A percentile compares a stretch with the other conserved stretches of the same genome.
Evolutionary conservation across 495 filamentous ascomycete species (phyloP).

Genomic region (Massariosphaeria phaeospora): DNA sequence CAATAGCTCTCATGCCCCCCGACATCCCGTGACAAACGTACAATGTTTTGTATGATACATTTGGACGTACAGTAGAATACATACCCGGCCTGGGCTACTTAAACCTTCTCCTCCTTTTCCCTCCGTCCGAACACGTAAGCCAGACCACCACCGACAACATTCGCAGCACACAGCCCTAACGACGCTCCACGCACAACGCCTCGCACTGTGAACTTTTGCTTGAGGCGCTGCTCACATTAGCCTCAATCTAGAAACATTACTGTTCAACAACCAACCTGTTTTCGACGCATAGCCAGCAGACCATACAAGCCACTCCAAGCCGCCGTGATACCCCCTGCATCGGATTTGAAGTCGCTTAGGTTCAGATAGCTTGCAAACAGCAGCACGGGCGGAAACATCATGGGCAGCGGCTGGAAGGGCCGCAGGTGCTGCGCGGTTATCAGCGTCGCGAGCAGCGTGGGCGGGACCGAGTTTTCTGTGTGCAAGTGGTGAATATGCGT

Average conservation of each 20-base stretch:
- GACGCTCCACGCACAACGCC: conserved; percentile 67
- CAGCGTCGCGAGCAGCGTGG: conserved; percentile 72
- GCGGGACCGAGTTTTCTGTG: conserved; percentile 72
- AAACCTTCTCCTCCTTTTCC: conserved; percentile 29
- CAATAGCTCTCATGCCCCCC: too few relatives aligned
- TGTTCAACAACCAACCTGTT: conserved; percentile 41
- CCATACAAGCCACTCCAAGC: conserved; percentile 86
- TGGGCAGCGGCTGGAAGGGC: conserved; percentile 67
- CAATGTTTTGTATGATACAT: not conserved
- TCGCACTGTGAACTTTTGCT: conserved; percentile 59
- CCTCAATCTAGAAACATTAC: conserved; percentile 1
- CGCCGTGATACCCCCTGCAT: conserved; percentile 76
- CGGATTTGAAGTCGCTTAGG: conserved; percentile 68
- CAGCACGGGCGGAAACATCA: conserved; percentile 79
- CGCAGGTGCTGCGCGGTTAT: conserved; percentile 71
- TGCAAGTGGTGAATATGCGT: conserved; percentile 29
- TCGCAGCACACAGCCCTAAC: conserved; percentile 63
- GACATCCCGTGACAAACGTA: too few relatives aligned
- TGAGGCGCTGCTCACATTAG: conserved; percentile 39
- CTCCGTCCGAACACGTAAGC: conserved; percentile 59
- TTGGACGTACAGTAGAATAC: conserved; percentile 4
- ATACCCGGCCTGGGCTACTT: too few relatives aligned
- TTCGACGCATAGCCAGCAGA: conserved; percentile 64
- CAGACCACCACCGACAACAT: conserved; percentile 64
- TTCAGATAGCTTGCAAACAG: conserved; percentile 83